Evolutionary conservation across 495 filamentous ascomycete species (phyloP).

Genomic region (Paragyromitra xinjiangensis): DNA sequence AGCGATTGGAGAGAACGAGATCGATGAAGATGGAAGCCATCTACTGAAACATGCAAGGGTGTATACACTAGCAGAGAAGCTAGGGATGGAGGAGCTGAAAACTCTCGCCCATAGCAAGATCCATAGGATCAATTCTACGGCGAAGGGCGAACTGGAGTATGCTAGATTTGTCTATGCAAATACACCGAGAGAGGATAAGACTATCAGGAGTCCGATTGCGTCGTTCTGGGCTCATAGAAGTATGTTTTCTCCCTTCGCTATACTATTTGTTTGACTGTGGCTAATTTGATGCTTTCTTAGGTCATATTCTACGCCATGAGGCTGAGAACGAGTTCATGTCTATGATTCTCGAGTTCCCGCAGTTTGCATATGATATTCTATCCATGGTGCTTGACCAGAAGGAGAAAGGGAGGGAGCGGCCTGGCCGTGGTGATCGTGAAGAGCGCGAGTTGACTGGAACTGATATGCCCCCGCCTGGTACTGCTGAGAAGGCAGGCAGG

Average conservation of each 20-base stretch:
- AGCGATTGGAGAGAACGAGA: conserved; percentile 58
- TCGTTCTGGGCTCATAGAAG: conserved; percentile 86
- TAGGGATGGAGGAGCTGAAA: conserved; percentile 75
- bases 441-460: conserved; percentile 56
- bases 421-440: conserved; percentile 38
- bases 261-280: neutral
- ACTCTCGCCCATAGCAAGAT: conserved; percentile 85
- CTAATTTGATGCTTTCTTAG: conserved; percentile 34
- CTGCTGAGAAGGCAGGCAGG: conserved; percentile 34
- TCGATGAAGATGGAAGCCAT: conserved; percentile 77
- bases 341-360: conserved; percentile 87
- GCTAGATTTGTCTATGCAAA: conserved; percentile 88
- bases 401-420: conserved; percentile 64
- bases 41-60: conserved; percentile 86
- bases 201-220: conserved; percentile 84
- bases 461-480: conserved; percentile 48
- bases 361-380: conserved; percentile 92
- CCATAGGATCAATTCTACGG: conserved; percentile 83
- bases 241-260: conserved; percentile 24
- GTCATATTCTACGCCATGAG: conserved; percentile 79
- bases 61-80: conserved; percentile 86
- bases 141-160: conserved; percentile 86
- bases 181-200: conserved; percentile 72
- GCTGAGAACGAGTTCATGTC: conserved; percentile 80
- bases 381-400: conserved; percentile 71